Conservation (phyloP, 1,139 yeast genomes). For the Suhomyces terraborum region DNA sequence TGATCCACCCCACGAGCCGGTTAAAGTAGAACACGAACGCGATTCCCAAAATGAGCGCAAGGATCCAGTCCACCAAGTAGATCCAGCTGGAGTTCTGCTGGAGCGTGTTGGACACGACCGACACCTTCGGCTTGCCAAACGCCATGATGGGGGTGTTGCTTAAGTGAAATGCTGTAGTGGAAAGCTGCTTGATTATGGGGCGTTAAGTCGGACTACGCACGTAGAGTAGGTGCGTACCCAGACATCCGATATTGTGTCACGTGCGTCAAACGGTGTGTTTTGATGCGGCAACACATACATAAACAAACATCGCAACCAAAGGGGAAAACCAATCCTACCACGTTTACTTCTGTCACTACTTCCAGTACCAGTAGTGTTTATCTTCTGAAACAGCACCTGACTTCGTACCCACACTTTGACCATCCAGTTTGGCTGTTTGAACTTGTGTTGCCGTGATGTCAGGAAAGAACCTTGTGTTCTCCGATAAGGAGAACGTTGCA, state of each 20-base stretch:
- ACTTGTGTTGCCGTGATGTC: neutral
- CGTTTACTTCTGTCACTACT: no score
- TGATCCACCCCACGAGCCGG: constrained; percentile 63
- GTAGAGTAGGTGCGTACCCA: no score
- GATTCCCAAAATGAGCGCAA: constrained; percentile 62
- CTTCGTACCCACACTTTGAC: no score
- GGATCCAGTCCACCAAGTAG: constrained; percentile 79
- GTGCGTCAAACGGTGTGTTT: neutral
- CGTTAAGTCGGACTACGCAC: no score
- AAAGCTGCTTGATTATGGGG: no score
- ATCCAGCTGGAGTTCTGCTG: constrained; percentile 68
- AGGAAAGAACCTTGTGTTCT: constrained; percentile 10
- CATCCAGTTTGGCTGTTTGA: no score
- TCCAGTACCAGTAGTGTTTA: no score
- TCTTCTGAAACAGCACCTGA: no score
- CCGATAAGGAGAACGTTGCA: constrained; percentile 16
- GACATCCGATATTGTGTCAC: neutral
- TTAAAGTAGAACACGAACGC: constrained; percentile 76
- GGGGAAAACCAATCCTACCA: neutral
- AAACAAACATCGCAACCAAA: constrained; percentile 6
- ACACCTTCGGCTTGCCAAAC: constrained; percentile 29
- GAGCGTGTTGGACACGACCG: constrained; percentile 21
- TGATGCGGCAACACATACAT: constrained; percentile 1
- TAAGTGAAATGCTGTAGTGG: no score
- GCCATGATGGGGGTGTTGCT: constrained; percentile 20